Percentiles rank a stretch among this genome's conserved stretches.
phyloP scores from a whole-genome alignment of 2,329 filamentous ascomycete genomes.

The Bipolaris gigantea region DNA sequence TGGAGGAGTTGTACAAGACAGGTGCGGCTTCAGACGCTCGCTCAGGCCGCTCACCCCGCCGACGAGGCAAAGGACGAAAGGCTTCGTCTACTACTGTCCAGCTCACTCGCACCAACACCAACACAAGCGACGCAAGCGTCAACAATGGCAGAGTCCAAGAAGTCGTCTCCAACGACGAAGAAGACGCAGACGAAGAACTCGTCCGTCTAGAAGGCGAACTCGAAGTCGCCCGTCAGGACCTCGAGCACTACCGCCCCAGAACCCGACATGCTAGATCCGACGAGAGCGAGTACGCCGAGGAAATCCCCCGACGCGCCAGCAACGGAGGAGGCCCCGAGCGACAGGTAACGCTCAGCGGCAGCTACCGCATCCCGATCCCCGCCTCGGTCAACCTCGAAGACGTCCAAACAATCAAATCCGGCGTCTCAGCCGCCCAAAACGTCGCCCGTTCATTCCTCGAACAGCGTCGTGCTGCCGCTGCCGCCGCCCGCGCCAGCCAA shows the following conservation, averaged over 20 bases:
- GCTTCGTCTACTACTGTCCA: conserved; percentile 24
- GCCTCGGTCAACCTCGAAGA: conserved; percentile 36
- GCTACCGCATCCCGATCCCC: conserved; percentile 43
- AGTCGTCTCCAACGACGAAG: conserved; percentile 18
- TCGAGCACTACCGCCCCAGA: conserved; percentile 29
- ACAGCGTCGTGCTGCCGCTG: conserved; percentile 25
- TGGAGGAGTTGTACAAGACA: conserved; percentile 40
- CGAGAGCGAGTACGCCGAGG: conserved; percentile 31
- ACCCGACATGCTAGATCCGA: conserved; percentile 9
- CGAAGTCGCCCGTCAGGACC: conserved; percentile 35
- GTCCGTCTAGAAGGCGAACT: conserved; percentile 38
- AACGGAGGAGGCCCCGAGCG: conserved; percentile 17
- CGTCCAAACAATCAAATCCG: conserved; percentile 40
- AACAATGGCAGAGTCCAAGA: conserved; percentile 16
- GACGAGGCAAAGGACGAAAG: conserved; percentile 38
- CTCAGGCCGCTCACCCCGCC: conserved; percentile 34
- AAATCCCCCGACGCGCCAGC: conserved; percentile 27
- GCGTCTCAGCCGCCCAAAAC: conserved; percentile 40
- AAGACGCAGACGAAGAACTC: conserved; percentile 40
- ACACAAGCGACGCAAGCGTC: conserved; percentile 5
- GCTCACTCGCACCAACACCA: conserved; percentile 21
- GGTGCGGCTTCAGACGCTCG: conserved; percentile 10
- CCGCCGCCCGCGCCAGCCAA: conserved; percentile 4
- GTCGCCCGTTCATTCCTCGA: conserved; percentile 40
- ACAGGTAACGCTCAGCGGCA: conserved; percentile 40